Evolutionary conservation across 2,329 filamentous ascomycete species (phyloP).

Genomic region (Colletotrichum lini): DNA sequence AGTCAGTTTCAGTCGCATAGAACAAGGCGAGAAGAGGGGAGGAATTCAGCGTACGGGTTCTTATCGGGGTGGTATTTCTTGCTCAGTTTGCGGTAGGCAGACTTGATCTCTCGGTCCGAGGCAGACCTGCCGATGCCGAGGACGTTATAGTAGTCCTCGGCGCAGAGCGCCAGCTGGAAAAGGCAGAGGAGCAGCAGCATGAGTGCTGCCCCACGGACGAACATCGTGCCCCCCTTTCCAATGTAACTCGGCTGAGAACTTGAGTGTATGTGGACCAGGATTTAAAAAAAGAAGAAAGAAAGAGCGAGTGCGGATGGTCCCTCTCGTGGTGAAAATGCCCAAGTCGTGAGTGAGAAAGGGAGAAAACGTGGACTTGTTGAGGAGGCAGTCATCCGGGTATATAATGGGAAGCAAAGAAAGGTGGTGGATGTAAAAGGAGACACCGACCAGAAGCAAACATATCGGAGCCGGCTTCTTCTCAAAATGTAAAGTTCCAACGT

Average conservation of each 20-base stretch:
- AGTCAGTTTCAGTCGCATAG: not conserved
- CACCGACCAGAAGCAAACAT: constrained; percentile 26
- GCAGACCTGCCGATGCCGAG: constrained; percentile 86
- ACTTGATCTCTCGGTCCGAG: constrained; percentile 90
- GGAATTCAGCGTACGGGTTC: constrained; percentile 79
- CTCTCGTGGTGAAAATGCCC: not conserved
- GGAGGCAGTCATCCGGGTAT: not conserved
- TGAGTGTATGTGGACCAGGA: not conserved
- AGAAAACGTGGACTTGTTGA: not conserved
- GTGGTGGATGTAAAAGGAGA: constrained; percentile 6
- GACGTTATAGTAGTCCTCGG: constrained; percentile 86
- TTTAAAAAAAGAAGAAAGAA: not conserved
- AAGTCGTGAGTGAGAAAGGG: not conserved
- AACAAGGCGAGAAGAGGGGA: not conserved
- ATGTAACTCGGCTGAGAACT: constrained; percentile 15
- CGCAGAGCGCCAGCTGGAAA: constrained; percentile 68
- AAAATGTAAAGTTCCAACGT: constrained; percentile 45
- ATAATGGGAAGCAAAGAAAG: not conserved
- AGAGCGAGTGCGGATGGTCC: not conserved
- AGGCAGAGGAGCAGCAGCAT: constrained; percentile 68
- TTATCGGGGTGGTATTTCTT: constrained; percentile 99
- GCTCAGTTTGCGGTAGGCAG: constrained; percentile 90
- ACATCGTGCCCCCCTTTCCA: constrained; percentile 59
- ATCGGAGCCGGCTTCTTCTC: constrained; percentile 21
- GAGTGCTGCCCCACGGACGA: constrained; percentile 63